Percentiles rank a stretch among this genome's conserved stretches.
Conservation (phyloP, 1,284 basidiomycete species). For the Waitea zeae region DNA sequence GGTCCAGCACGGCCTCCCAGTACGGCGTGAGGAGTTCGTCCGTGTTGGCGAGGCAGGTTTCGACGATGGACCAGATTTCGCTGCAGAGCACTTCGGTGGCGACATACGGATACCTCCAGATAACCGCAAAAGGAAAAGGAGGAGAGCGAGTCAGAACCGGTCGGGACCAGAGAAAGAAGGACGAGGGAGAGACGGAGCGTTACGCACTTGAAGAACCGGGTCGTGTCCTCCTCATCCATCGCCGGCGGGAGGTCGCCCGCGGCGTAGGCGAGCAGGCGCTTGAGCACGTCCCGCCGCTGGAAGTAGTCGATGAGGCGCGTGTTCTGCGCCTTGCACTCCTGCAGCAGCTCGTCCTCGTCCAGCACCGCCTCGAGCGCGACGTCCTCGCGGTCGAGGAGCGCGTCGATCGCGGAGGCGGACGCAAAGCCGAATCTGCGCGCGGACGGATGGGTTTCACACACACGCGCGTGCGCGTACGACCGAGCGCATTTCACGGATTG, state of each 20-base stretch:
- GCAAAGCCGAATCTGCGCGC: conserved; percentile 63
- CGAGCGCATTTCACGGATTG: no score
- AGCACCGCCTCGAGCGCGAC: conserved; percentile 79
- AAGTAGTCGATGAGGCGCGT: conserved; percentile 77
- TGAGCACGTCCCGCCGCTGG: conserved; percentile 62
- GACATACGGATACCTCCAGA: conserved; percentile 75
- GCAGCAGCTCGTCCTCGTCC: conserved; percentile 87
- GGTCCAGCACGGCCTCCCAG: conserved; percentile 86
- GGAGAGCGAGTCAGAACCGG: conserved; percentile 5
- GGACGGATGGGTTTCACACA: not conserved
- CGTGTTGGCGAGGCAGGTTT: conserved; percentile 67
- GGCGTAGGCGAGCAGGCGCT: conserved; percentile 69
- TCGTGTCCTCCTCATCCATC: conserved; percentile 61
- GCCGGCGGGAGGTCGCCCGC: conserved; percentile 71
- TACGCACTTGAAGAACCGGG: no score
- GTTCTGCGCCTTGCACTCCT: conserved; percentile 94
- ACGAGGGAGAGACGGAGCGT: no score
- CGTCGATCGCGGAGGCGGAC: conserved; percentile 70
- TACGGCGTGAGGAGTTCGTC: conserved; percentile 65
- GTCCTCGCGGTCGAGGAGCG: conserved; percentile 69
- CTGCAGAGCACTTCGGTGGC: conserved; percentile 93
- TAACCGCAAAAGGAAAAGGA: not conserved
- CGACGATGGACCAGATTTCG: conserved; percentile 90
- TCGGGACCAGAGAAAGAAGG: conserved; percentile 15
- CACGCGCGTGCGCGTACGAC: no score